These are phyloP conservation scores for Aspergillus conjunctus DNA, from an alignment of 495 filamentous ascomycete genomes.

Conservation along the genomic window DNA sequence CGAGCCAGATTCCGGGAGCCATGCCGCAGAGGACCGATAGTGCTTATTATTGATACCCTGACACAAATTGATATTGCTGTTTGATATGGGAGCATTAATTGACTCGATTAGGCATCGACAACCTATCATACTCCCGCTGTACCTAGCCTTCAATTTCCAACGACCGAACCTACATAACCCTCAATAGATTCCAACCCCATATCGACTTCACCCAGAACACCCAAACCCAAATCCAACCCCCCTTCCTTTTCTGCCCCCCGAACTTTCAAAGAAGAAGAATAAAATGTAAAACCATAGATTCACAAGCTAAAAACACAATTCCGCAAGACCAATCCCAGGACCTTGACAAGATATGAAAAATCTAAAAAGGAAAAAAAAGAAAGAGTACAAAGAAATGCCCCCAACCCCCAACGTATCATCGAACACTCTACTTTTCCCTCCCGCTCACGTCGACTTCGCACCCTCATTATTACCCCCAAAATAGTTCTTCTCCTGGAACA, in stretches of 20 bases:
- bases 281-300: conserved; percentile 3
- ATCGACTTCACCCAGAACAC: not conserved
- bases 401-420: not conserved
- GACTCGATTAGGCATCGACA: no score
- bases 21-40: conserved; percentile 43
- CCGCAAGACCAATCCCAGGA: conserved; percentile 8
- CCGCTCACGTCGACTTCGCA: conserved; percentile 15
- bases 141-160: not conserved
- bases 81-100: not conserved
- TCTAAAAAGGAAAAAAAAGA: conserved; percentile 8
- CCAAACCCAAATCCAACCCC: not conserved
- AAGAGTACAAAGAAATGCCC: conserved; percentile 4
- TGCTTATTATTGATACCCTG: conserved; percentile 53
- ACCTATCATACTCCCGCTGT: not conserved
- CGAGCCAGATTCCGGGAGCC: conserved; percentile 47
- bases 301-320: conserved; percentile 15
- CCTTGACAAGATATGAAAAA: not conserved
- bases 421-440: no score
- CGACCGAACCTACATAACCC: not conserved
- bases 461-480: conserved; percentile 35
- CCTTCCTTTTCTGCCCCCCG: no score
- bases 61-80: conserved; percentile 21
- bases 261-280: not conserved
- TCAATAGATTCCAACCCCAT: not conserved
- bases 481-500: conserved; percentile 92